Evolutionary conservation across 345 rosid species (phyloP).

Genomic region (Mallotus nudiflorus): DNA sequence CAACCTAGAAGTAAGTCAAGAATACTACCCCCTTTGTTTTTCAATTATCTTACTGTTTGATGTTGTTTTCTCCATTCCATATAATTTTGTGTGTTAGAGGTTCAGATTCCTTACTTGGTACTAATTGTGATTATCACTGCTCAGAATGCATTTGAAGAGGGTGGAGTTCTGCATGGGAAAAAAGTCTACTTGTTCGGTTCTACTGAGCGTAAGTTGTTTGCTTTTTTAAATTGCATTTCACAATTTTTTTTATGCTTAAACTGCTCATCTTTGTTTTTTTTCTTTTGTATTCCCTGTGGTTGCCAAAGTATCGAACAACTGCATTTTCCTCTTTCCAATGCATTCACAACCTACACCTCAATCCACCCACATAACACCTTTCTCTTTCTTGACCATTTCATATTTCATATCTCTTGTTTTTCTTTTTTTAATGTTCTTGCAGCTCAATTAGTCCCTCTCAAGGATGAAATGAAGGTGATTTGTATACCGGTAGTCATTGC

Average conservation of each 20-base stretch:
- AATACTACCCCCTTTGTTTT: not conserved
- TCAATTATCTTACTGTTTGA: conserved; percentile 3
- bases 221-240: not conserved
- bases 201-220: conserved; percentile 79
- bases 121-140: conserved; percentile 13
- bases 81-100: not conserved
- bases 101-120: conserved; percentile 1
- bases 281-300: not conserved
- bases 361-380: not conserved
- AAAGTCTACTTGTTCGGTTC: conserved; percentile 83
- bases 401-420: not conserved
- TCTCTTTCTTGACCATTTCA: conserved; percentile 6
- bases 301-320: not conserved
- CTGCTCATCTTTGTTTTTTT: not conserved
- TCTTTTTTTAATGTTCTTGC: conserved; percentile 31
- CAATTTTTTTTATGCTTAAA: not conserved
- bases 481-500: conserved; percentile 82
- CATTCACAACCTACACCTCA: not conserved
- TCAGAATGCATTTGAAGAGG: conserved; percentile 91
- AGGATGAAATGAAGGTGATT: conserved; percentile 50
- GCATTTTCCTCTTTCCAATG: not conserved
- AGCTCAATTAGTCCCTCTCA: conserved; percentile 83
- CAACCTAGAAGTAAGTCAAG: conserved; percentile 84
- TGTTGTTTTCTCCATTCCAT: not conserved
- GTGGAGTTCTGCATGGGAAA: conserved; percentile 66